A percentile compares a stretch with the other conserved stretches of the same genome.
Evolutionary conservation across 2,329 filamentous ascomycete genomes (phyloP).

Genomic region (Mycosphaerella arachidis): DNA sequence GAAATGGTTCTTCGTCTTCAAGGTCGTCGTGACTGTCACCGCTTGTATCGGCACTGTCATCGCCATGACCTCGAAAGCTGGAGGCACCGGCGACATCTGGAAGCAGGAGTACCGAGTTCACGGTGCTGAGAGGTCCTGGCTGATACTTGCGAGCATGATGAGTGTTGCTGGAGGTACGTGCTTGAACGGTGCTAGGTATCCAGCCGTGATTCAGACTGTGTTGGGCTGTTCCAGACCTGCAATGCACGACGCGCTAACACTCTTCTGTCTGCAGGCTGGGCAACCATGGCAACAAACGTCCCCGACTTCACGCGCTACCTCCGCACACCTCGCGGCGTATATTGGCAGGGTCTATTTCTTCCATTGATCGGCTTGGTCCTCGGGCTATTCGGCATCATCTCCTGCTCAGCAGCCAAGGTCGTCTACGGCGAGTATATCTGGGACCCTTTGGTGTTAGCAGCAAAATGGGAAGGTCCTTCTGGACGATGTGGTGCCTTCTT

Average conservation of each 20-base stretch:
- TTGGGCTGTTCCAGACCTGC: no score
- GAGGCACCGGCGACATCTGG: slow-evolving; percentile 30
- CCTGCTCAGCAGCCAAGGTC: slow-evolving; percentile 52
- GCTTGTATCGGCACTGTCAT: slow-evolving; percentile 49
- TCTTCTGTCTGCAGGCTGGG: slow-evolving; percentile 14
- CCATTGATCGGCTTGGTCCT: slow-evolving; percentile 46
- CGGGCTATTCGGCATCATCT: slow-evolving; percentile 54
- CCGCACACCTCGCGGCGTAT: slow-evolving; percentile 28
- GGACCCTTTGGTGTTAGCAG: slow-evolving; percentile 35
- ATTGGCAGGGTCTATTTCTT: slow-evolving; percentile 39
- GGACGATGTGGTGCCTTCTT: slow-evolving; percentile 34
- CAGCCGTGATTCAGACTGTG: no score
- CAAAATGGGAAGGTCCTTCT: slow-evolving; percentile 30
- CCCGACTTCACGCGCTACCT: slow-evolving; percentile 37
- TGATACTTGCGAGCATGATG: slow-evolving; percentile 30
- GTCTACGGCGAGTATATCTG: slow-evolving; percentile 48
- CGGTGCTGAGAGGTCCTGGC: slow-evolving; percentile 25
- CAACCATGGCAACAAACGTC: slow-evolving; percentile 36
- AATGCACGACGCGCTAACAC: no score
- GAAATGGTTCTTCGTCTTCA: slow-evolving; percentile 36
- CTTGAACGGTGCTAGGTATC: slow-evolving; percentile 8
- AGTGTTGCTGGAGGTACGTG: slow-evolving; percentile 22
- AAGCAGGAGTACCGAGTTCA: slow-evolving; percentile 27
- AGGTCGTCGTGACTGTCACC: slow-evolving; percentile 45
- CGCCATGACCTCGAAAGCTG: slow-evolving; percentile 27